Evolutionary conservation across 352 stramenopile genomes (phyloP).

Genomic region (Phytophthora podocarpi): DNA sequence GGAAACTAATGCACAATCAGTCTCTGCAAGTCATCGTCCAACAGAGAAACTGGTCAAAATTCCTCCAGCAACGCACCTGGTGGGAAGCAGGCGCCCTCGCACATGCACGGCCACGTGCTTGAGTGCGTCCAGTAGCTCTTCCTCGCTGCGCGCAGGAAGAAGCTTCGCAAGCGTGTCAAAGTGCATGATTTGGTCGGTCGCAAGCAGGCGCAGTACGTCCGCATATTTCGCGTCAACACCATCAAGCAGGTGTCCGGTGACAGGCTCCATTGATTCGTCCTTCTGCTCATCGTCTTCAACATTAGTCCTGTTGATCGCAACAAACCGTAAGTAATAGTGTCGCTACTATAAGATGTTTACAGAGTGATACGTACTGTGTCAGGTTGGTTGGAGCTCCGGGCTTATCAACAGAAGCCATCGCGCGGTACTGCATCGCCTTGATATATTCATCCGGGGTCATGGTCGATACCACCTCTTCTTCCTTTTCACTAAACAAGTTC

Average conservation of each 20-base stretch:
- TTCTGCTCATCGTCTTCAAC: conserved; percentile 47
- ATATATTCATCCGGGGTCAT: conserved; percentile 79
- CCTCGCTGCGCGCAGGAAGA: conserved; percentile 41
- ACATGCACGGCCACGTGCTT: conserved; percentile 50
- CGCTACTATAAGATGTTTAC: too few relatives aligned
- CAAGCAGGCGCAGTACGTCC: conserved; percentile 25
- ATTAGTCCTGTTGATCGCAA: conserved; percentile 22
- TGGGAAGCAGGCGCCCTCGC: conserved; percentile 45
- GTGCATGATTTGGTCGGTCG: conserved; percentile 50
- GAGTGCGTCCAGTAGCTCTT: conserved; percentile 48
- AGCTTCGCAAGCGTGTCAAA: conserved; percentile 51
- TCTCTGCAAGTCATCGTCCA: neutral
- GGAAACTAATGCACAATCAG: neutral
- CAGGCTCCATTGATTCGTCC: conserved; percentile 47
- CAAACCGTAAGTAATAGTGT: neutral
- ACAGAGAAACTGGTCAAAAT: neutral
- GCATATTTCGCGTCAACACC: conserved; percentile 40
- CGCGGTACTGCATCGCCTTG: conserved; percentile 74
- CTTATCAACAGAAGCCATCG: conserved; percentile 34
- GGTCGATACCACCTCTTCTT: conserved; percentile 71
- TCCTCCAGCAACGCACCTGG: conserved; percentile 35
- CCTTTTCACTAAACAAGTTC: conserved; percentile 82
- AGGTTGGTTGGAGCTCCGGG: conserved; percentile 22
- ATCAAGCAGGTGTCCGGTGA: conserved; percentile 24
- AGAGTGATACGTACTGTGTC: conserved; percentile 21